Conservation (phyloP, 495 filamentous ascomycete genomes). For the Neurospora sp. region DNA sequence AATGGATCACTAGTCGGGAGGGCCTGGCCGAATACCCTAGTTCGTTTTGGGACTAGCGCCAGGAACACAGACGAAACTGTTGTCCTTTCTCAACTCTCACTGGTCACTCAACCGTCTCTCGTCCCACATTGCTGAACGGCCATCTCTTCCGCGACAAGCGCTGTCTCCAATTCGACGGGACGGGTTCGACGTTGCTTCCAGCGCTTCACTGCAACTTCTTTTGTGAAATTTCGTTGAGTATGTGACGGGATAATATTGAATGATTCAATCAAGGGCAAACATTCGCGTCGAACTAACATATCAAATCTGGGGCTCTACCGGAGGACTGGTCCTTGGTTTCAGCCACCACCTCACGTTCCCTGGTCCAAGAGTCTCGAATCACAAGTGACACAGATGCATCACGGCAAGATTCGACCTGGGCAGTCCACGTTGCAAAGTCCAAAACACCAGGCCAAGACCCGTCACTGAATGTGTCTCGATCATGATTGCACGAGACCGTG, state of each 20-base stretch:
- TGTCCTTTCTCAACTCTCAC: neutral
- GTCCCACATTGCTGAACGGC: neutral
- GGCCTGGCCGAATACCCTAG: neutral
- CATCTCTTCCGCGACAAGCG: neutral
- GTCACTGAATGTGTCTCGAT: neutral
- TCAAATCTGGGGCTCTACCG: neutral
- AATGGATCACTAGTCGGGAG: no score
- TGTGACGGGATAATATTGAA: neutral
- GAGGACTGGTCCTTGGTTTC: neutral
- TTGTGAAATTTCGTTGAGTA: neutral
- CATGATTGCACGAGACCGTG: neutral
- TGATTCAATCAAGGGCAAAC: neutral
- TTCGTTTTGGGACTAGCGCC: conserved; percentile 7
- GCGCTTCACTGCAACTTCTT: neutral
- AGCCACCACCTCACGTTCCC: neutral
- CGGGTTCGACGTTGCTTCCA: neutral
- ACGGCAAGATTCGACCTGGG: neutral
- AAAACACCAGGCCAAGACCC: neutral
- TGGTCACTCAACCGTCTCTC: neutral
- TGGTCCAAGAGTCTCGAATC: neutral
- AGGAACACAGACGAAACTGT: conserved; percentile 17
- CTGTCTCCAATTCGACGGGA: neutral
- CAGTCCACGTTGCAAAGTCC: neutral
- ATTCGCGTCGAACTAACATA: neutral
- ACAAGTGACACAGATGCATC: neutral